Evolutionary conservation across 495 filamentous ascomycete genomes (phyloP), one percentile per base, ranked within the genome.

Genomic region (Neurospora sp.): DNA sequence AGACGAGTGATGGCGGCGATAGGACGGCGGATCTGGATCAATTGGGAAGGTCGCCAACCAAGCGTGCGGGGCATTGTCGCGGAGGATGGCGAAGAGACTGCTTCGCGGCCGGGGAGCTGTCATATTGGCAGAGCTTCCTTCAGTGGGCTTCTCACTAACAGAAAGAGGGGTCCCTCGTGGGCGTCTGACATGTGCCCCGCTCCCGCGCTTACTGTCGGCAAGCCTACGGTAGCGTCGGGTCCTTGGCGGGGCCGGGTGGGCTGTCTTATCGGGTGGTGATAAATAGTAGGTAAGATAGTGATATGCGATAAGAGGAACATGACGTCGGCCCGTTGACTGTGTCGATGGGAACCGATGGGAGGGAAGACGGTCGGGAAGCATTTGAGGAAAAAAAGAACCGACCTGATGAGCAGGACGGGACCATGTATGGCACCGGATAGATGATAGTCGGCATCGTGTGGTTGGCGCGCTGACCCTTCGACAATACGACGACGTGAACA

Each of bases 21-120:
- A 3, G 10, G 12, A 16, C 53, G 20, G 22, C 53, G 22, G 12
- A 31, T 16, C 48, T 59, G 74, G 68, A 71, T 73, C 59, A 76
- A 78, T 76, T 61, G 76, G 77, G 76, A 74, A 76, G 78, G 79
- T 79, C 80, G 78, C 72, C 72, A 75, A 76, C 79, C 76, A 72
- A 76, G 69, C 44, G 75, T 83, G 82, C 80, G 82, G 82, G 82
- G 82, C 82, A 83, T 82, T 59, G 73, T 70, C 70, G 53, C 61
- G 71, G 44, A 44, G 20, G 40, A 42, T 4, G 69, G 74, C 42
- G n/a, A 45, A 44, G 41, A 69, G 37, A 71, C 14, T 69, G 61
- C n/a, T 27, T 27, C 45, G 45, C 44, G 20, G 9, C 44, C n/a
- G 42, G 42, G n/a, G n/a, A 20, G 27, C 27, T 31, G 27, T 31